Evolutionary conservation across 2,329 filamentous ascomycete species (phyloP).

Genomic region (Aureobasidium sp.): DNA sequence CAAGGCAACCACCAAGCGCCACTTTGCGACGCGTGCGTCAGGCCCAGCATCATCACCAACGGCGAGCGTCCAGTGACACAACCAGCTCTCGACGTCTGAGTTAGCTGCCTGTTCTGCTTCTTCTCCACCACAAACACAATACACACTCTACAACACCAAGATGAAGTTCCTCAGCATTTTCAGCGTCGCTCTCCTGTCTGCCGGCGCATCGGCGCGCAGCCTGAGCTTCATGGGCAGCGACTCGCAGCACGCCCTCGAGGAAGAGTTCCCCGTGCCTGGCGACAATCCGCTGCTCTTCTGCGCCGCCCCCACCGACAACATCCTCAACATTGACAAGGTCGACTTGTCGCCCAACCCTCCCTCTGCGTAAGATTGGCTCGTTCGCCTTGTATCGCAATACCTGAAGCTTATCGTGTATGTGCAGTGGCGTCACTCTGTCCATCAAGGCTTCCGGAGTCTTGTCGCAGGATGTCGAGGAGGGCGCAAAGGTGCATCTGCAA

Average conservation of each 20-base stretch:
- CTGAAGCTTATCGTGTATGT: conserved; percentile 11
- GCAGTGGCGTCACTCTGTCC: conserved; percentile 66
- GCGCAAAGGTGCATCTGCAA: conserved; percentile 71
- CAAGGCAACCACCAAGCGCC: neutral
- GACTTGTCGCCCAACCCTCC: conserved; percentile 84
- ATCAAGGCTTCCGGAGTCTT: conserved; percentile 77
- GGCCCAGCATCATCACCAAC: conserved; percentile 4
- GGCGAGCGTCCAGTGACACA: neutral
- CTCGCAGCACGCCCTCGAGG: conserved; percentile 26
- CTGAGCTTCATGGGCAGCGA: conserved; percentile 20
- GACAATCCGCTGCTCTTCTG: conserved; percentile 82
- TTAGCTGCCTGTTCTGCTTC: neutral
- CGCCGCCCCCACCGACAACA: conserved; percentile 58
- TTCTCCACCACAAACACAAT: neutral
- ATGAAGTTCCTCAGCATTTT: conserved; percentile 29
- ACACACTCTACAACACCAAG: neutral
- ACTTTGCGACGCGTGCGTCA: neutral
- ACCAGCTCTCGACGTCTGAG: neutral
- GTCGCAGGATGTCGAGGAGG: conserved; percentile 62
- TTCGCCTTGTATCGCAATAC: neutral
- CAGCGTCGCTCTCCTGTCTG: conserved; percentile 24
- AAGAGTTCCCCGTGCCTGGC: conserved; percentile 64
- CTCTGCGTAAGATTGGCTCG: conserved; percentile 52
- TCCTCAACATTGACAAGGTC: conserved; percentile 70
- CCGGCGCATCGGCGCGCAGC: conserved; percentile 25